These are phyloP conservation scores for Bimuria novae-zelandiae DNA, from an alignment of 2,329 filamentous ascomycete species.

Conservation along the genomic window DNA sequence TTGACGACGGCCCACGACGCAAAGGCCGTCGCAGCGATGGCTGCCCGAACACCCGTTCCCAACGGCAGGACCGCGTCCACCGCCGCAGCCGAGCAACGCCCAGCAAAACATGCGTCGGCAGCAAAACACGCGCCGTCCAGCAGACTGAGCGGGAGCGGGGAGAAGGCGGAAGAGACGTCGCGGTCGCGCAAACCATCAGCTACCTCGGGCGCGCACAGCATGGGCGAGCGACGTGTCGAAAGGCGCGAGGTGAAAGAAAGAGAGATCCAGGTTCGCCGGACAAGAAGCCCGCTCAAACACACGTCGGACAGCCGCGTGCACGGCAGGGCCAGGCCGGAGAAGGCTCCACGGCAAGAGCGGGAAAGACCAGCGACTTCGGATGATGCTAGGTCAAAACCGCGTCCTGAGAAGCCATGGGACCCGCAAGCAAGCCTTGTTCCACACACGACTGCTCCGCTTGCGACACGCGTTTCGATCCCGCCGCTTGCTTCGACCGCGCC, in stretches of 20 bases:
- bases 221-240: slow-evolving; percentile 41
- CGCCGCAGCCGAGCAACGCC: slow-evolving; percentile 37
- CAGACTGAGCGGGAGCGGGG: slow-evolving; percentile 25
- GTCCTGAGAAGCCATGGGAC: slow-evolving; percentile 64
- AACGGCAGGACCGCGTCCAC: slow-evolving; percentile 36
- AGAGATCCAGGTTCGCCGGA: slow-evolving; percentile 41
- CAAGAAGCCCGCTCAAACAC: slow-evolving; percentile 45
- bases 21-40: slow-evolving; percentile 35
- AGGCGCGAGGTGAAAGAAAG: slow-evolving; percentile 43
- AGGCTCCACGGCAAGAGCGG: slow-evolving; percentile 32
- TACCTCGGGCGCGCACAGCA: slow-evolving; percentile 15
- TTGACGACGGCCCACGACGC: slow-evolving; percentile 25
- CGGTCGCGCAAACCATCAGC: slow-evolving; percentile 37
- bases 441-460: slow-evolving; percentile 72
- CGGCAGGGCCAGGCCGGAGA: slow-evolving; percentile 40
- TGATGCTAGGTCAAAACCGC: slow-evolving; percentile 31
- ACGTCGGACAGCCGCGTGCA: slow-evolving; percentile 39
- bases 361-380: slow-evolving; percentile 24
- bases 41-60: slow-evolving; percentile 38
- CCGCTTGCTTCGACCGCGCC: slow-evolving; percentile 70
- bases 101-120: slow-evolving; percentile 36
- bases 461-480: slow-evolving; percentile 66
- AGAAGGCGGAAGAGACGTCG: slow-evolving; percentile 31
- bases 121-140: slow-evolving; percentile 43
- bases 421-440: slow-evolving; percentile 78